phyloP scores from a whole-genome alignment of 2,329 filamentous ascomycete species.

The Cadophora malorum region DNA sequence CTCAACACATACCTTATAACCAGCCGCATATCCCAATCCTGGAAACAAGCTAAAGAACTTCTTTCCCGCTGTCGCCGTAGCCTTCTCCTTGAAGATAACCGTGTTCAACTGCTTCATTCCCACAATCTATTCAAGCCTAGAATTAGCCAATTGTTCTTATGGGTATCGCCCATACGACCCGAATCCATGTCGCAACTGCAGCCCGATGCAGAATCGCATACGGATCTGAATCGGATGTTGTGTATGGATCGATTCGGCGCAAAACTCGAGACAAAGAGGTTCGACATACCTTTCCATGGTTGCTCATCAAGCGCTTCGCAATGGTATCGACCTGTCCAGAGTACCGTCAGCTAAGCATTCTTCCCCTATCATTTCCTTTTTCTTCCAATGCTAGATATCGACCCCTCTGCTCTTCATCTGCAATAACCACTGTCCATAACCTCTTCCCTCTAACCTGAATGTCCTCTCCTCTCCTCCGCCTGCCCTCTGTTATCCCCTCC shows the following conservation, averaged over 20 bases:
- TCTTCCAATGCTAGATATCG: background rate
- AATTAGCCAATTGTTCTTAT: conserved; percentile 35
- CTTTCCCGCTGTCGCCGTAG: conserved; percentile 67
- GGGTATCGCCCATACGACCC: background rate
- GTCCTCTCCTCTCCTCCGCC: background rate
- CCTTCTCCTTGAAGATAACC: conserved; percentile 94
- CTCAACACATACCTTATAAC: conserved; percentile 75
- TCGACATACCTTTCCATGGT: conserved; percentile 73
- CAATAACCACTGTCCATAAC: too few relatives aligned
- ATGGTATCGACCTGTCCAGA: conserved; percentile 85
- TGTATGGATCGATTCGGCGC: background rate
- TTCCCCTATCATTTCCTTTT: background rate
- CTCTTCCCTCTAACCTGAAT: background rate
- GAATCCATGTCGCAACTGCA: background rate
- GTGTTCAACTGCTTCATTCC: conserved; percentile 74
- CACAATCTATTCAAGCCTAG: conserved; percentile 53
- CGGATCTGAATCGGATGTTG: background rate
- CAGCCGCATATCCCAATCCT: conserved; percentile 94
- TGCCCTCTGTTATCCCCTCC: background rate
- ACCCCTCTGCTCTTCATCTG: background rate
- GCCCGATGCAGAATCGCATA: background rate
- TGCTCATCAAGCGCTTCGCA: conserved; percentile 99
- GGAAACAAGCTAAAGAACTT: conserved; percentile 98
- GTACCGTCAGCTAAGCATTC: conserved; percentile 1
- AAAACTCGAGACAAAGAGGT: background rate